Evolutionary conservation across 805 yeast species (phyloP).

Genomic region (Suhomyces emberorum): DNA sequence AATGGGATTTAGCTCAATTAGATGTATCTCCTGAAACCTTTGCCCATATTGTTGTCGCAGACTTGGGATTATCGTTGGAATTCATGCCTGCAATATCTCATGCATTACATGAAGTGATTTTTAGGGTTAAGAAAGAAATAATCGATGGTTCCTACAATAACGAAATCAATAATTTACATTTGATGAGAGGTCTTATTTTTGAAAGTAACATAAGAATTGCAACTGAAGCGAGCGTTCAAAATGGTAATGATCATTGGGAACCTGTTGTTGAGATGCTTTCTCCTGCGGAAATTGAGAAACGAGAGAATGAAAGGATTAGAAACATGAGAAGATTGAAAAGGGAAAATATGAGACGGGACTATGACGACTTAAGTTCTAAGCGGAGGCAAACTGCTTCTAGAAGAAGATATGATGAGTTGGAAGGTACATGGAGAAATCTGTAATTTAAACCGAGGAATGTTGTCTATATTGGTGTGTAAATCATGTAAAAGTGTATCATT

Average conservation of each 20-base stretch:
- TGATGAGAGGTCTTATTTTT: slow-evolving; percentile 39
- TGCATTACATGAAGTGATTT: slow-evolving; percentile 74
- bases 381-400: slow-evolving; percentile 39
- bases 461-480: no score
- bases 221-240: slow-evolving; percentile 65
- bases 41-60: slow-evolving; percentile 78
- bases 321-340: slow-evolving; percentile 88
- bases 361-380: slow-evolving; percentile 32
- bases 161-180: slow-evolving; percentile 43
- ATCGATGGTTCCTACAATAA: slow-evolving; percentile 52
- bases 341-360: slow-evolving; percentile 73
- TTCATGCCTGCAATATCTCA: slow-evolving; percentile 88
- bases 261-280: slow-evolving; percentile 84
- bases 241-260: slow-evolving; percentile 79
- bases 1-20: slow-evolving; percentile 73
- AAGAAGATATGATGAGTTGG: slow-evolving; percentile 52
- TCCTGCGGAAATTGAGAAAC: slow-evolving; percentile 89
- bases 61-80: slow-evolving; percentile 79
- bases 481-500: no score
- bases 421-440: slow-evolving; percentile 6
- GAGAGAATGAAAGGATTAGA: slow-evolving; percentile 93
- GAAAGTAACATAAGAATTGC: slow-evolving; percentile 42
- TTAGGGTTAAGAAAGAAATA: slow-evolving; percentile 77
- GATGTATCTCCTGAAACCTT: slow-evolving; percentile 76
- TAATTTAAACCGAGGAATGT: no score